These are phyloP conservation scores for Striga hermonthica DNA, from an alignment of 305 asterid species.

Conservation along the genomic window DNA sequence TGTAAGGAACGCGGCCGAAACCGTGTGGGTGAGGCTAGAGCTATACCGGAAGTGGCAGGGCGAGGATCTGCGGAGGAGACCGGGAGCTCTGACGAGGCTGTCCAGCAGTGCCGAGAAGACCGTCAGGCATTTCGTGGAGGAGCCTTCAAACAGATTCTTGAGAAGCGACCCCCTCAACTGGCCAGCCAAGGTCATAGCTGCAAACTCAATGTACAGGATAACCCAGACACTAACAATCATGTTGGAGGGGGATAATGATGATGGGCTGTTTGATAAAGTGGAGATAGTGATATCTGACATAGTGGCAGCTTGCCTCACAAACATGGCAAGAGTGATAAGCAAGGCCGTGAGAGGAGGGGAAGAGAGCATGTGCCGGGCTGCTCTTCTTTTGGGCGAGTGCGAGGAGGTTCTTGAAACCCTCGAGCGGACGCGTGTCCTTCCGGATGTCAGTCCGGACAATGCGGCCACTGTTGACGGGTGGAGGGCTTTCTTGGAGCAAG, in stretches of 20 bases:
- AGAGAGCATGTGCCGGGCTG: conserved; percentile 25
- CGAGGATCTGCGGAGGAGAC: conserved; percentile 31
- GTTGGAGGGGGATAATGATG: conserved; percentile 3
- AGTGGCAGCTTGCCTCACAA: conserved; percentile 13
- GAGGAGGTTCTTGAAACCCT: conserved; percentile 30
- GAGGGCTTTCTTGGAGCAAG: conserved; percentile 18
- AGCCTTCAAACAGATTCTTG: conserved; percentile 22
- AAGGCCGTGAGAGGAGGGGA: conserved; percentile 29
- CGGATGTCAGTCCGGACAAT: conserved; percentile 8
- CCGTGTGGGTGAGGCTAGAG: conserved; percentile 40
- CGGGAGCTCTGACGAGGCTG: conserved; percentile 26
- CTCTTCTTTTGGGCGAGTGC: conserved; percentile 30
- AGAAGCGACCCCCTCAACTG: conserved; percentile 39
- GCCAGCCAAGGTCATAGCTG: conserved; percentile 40
- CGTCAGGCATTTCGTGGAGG: conserved; percentile 31
- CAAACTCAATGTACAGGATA: conserved; percentile 44
- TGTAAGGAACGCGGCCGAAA: conserved; percentile 36
- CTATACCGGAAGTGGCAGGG: conserved; percentile 39
- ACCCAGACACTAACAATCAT: conserved; percentile 23
- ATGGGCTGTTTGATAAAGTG: background rate
- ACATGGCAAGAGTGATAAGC: conserved; percentile 21
- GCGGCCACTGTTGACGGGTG: conserved; percentile 30
- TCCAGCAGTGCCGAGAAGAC: conserved; percentile 30
- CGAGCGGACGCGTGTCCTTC: conserved; percentile 4
- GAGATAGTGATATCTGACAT: background rate